Evolutionary conservation across 2,329 filamentous ascomycete species (phyloP), one percentile per base, ranked within the genome.

Genomic region (Colletotrichum eleusines): DNA sequence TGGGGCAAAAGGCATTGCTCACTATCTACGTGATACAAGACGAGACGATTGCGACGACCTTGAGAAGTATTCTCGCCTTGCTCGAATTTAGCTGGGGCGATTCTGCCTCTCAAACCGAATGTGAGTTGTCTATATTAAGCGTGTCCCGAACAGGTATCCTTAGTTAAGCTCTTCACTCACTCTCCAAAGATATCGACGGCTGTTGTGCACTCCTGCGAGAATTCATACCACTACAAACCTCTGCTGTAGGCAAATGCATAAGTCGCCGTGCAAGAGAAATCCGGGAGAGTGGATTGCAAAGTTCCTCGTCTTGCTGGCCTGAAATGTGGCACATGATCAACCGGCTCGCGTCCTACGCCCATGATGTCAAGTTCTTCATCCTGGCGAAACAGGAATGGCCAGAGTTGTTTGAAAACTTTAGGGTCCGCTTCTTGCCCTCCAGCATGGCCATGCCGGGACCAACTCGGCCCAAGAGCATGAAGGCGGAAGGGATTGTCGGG

Each of bases 351-450:
- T 40, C 63, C 20, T 65, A 65, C 23, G n/a, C 20, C 6, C 53
- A 59, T 14, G 63, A 51, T 2, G 20, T 59, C 1, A 44, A 59
- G 28, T 46, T 46, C 28, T 50, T 65, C 20, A 23, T 55, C 12
- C 3, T 48, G 23, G 63, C 63, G 5, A 50, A 38, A 7, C 8
- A n/a, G 5, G 33, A 26, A 4, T 82, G 79, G 78, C 76, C 77
- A 0, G 73, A 73, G 9, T 72, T 82, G 1, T 83, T 82, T 11
- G 69, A 76, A 7, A 74, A 78, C 14, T 73, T 78, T 35, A 40
- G 72, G 2, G 74, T 83, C 16, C 69, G 68, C 0, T 44, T 66
- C 0, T 46, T 82, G 0, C 61, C 73, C 0, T 83, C 81, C 0
- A 79, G 74, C 14, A 20, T 20, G 0, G n/a, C 62, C 0, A 57